Percentiles rank a stretch among this genome's conserved stretches.
These are phyloP conservation scores for Aspergillus sclerotiicarbonarius DNA, from an alignment of 495 filamentous ascomycete genomes.

Conservation along the genomic window DNA sequence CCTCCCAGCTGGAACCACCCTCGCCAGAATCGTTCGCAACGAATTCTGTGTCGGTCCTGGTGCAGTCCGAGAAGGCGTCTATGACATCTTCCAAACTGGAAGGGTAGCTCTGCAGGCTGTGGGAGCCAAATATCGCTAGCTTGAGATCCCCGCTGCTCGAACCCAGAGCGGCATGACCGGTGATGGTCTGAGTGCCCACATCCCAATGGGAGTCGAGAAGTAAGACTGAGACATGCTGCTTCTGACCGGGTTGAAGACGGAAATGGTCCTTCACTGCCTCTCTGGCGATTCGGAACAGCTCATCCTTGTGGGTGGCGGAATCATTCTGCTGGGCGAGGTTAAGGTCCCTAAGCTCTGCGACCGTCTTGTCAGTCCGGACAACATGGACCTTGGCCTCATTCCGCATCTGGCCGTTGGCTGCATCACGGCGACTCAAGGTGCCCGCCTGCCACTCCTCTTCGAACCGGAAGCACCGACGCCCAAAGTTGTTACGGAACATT, in stretches of 20 bases:
- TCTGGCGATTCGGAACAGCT: slow-evolving; percentile 70
- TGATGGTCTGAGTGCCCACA: slow-evolving; percentile 60
- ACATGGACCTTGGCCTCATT: slow-evolving; percentile 88
- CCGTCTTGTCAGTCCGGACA: slow-evolving; percentile 75
- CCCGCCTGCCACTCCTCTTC: slow-evolving; percentile 92
- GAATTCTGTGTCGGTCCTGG: slow-evolving; percentile 74
- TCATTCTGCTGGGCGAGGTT: slow-evolving; percentile 78
- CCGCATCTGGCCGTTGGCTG: slow-evolving; percentile 65
- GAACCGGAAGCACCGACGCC: slow-evolving; percentile 79
- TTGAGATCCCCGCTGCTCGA: slow-evolving; percentile 68
- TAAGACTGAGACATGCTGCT: slow-evolving; percentile 79
- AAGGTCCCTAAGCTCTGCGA: slow-evolving; percentile 76
- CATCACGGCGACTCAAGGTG: slow-evolving; percentile 69
- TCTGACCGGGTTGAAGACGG: slow-evolving; percentile 68
- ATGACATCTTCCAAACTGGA: slow-evolving; percentile 80
- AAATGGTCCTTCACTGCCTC: slow-evolving; percentile 77
- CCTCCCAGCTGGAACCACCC: slow-evolving; percentile 85
- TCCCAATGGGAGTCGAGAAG: slow-evolving; percentile 90
- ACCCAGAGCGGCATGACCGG: slow-evolving; percentile 78
- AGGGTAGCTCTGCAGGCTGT: slow-evolving; percentile 84
- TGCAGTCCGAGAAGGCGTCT: slow-evolving; percentile 83
- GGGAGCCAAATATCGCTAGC: slow-evolving; percentile 86
- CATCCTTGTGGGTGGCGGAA: slow-evolving; percentile 62
- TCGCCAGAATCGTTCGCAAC: slow-evolving; percentile 84
- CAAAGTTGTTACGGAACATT: slow-evolving; percentile 84